A percentile compares a stretch with the other conserved stretches of the same genome.
phyloP scores from a whole-genome alignment of 305 asterid species.

The Solanum chacoense region DNA sequence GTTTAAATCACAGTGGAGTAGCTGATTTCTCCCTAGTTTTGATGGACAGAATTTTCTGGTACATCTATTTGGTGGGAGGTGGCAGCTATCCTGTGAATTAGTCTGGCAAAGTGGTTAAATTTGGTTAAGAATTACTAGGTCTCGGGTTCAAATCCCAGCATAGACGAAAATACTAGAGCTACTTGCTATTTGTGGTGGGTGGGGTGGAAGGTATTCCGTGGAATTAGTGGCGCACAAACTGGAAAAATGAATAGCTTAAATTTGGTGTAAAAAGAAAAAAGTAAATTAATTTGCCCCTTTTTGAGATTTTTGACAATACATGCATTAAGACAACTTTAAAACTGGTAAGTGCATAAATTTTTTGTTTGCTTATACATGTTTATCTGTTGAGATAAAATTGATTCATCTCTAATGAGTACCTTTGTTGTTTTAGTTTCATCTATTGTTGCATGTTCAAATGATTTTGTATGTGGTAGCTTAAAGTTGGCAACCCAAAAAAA shows the following conservation, averaged over 20 bases:
- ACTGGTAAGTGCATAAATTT: not conserved
- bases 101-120: not conserved
- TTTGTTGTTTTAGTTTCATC: not conserved
- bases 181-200: not conserved
- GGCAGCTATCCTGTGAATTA: not conserved
- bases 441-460: not conserved
- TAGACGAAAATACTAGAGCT: not conserved
- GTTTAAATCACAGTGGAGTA: not conserved
- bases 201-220: not conserved
- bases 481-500: not conserved
- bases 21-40: not conserved
- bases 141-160: not conserved
- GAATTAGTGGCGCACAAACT: not conserved
- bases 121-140: not conserved
- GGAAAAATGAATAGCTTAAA: not conserved
- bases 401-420: not conserved
- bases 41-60: fast-evolving
- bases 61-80: not conserved
- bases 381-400: not conserved
- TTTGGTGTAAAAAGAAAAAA: not conserved
- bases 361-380: not conserved
- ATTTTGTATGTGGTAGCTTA: not conserved
- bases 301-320: not conserved
- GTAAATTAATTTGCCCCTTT: not conserved
- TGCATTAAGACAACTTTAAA: not conserved